phyloP scores from a whole-genome alignment of 306 rosid genomes.

The Vigna unguiculata region DNA sequence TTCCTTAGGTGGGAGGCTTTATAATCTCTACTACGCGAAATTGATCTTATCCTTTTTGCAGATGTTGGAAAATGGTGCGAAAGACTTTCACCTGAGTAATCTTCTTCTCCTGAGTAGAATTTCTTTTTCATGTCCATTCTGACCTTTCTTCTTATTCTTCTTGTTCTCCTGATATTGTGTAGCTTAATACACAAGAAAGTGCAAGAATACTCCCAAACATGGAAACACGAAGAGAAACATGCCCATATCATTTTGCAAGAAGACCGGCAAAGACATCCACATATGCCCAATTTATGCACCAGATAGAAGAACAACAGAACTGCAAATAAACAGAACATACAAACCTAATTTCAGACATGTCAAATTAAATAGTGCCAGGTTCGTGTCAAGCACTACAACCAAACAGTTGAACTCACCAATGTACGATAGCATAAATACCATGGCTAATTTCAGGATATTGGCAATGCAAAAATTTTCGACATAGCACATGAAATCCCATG shows the following conservation, averaged over 20 bases:
- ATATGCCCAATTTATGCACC: slow-evolving; percentile 61
- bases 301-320: slow-evolving; percentile 65
- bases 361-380: too few relatives aligned
- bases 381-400: neutral
- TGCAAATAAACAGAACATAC: slow-evolving; percentile 46
- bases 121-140: slow-evolving; percentile 43
- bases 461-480: slow-evolving; percentile 69
- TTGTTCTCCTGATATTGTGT: slow-evolving; percentile 42
- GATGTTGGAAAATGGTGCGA: slow-evolving; percentile 32
- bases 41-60: slow-evolving; percentile 29
- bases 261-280: slow-evolving; percentile 53
- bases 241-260: slow-evolving; percentile 58
- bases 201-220: slow-evolving; percentile 57
- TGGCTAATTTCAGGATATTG: slow-evolving; percentile 62
- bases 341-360: slow-evolving; percentile 9
- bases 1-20: slow-evolving; percentile 53
- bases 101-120: slow-evolving; percentile 32
- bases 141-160: slow-evolving; percentile 40
- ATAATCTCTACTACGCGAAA: slow-evolving; percentile 52
- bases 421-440: slow-evolving; percentile 62
- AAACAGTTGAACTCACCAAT: slow-evolving; percentile 51
- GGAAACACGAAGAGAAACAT: slow-evolving; percentile 57
- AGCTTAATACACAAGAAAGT: slow-evolving; percentile 60
- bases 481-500: slow-evolving; percentile 78
- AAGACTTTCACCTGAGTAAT: slow-evolving; percentile 44